A percentile compares a stretch with the other conserved stretches of the same genome.
Conservation (phyloP, 1,284 basidiomycete genomes). For the Gastroboletus turbinatus region DNA sequence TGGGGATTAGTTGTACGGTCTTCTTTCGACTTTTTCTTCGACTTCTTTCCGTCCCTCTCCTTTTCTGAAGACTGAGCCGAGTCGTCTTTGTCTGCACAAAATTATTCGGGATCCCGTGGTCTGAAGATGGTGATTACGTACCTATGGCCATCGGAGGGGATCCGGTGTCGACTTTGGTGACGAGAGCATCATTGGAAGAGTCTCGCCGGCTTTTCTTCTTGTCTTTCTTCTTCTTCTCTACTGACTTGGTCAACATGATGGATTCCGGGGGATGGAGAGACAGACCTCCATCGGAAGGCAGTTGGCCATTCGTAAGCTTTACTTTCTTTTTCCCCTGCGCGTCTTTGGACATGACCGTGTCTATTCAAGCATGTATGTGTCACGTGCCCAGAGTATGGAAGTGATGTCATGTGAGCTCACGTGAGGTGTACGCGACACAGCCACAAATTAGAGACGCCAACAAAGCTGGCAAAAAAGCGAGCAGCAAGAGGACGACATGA, state of each 20-base stretch:
- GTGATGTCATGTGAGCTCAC: constrained; percentile 1
- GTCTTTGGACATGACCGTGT: too few species aligned
- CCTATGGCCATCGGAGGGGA: constrained; percentile 2
- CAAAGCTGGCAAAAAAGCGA: not conserved
- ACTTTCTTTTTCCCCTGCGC: not conserved
- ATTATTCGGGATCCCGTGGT: not conserved
- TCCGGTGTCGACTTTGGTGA: not conserved
- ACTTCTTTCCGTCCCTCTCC: constrained; percentile 2
- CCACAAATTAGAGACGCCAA: too few species aligned
- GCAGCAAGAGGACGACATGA: constrained; percentile 8
- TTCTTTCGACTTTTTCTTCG: constrained; percentile 11
- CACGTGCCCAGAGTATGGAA: too few species aligned
- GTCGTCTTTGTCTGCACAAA: not conserved
- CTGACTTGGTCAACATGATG: constrained; percentile 21
- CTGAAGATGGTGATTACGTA: not conserved
- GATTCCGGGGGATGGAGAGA: not conserved
- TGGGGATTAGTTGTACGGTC: not conserved
- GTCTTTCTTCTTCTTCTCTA: constrained; percentile 20
- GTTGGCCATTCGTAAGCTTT: not conserved
- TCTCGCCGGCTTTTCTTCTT: constrained; percentile 12
- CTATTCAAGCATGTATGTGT: too few species aligned
- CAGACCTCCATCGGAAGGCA: constrained; percentile 15
- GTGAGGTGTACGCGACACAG: not conserved
- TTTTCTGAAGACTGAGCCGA: not conserved
- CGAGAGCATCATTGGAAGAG: not conserved